A percentile compares a stretch with the other conserved stretches of the same genome.
These are phyloP conservation scores for Fusarium albosuccineum DNA, from an alignment of 2,329 filamentous ascomycete species.

Conservation along the genomic window DNA sequence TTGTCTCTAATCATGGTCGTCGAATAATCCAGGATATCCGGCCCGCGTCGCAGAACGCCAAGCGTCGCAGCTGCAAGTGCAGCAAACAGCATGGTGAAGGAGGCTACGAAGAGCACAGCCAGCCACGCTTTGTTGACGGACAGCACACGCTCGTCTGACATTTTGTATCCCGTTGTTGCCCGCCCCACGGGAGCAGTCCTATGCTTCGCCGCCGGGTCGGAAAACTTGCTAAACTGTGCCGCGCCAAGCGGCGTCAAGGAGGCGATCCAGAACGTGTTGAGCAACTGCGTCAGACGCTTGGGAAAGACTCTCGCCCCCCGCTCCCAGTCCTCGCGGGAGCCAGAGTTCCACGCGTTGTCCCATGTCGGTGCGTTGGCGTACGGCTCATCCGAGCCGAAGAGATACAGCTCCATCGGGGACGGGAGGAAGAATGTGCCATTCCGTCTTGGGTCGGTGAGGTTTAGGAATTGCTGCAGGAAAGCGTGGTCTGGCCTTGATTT, in stretches of 20 bases:
- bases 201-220: neutral
- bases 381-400: conserved; percentile 8
- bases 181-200: neutral
- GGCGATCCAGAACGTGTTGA: conserved; percentile 19
- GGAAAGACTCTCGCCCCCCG: neutral
- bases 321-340: conserved; percentile 1
- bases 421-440: neutral
- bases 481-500: neutral
- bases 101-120: conserved; percentile 1
- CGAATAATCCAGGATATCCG: conserved; percentile 9
- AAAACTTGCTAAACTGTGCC: neutral
- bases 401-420: conserved; percentile 4
- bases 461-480: conserved; percentile 7
- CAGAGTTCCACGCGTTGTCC: neutral
- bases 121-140: conserved; percentile 11
- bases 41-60: conserved; percentile 4
- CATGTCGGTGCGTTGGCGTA: neutral
- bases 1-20: conserved; percentile 5
- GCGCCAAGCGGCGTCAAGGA: conserved; percentile 11
- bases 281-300: conserved; percentile 3
- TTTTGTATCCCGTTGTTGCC: neutral
- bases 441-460: neutral
- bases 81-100: conserved; percentile 7
- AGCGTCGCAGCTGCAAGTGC: conserved; percentile 5
- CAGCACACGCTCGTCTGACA: neutral